Base-by-base conservation (phyloP, 1,139 yeast genomes). In the Kurtzmaniella quercitrusa region DNA sequence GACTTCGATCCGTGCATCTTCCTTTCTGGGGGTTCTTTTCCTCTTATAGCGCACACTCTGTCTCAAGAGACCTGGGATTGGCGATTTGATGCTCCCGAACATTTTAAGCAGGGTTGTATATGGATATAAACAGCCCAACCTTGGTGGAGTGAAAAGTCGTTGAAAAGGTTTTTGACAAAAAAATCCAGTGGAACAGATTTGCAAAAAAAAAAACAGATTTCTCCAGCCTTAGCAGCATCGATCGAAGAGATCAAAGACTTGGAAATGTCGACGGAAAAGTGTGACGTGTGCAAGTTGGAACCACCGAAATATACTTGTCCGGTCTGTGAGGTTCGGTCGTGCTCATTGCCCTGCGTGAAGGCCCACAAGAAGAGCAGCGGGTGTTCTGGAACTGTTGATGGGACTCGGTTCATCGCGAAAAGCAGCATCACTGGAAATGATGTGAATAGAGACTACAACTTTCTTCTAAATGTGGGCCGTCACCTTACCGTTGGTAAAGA, bases 381-480 rank as follows among this genome's bases (percentile, higher is more conserved):
- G 27, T 91, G 98, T 58, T 63, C 80, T 7, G 98, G 98, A 0
- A 52, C 58, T 27, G 74, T 81, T 27, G 89, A 85, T 56, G 79
- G 77, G 25, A 70, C 89, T 1, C 67, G 68, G 44, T 89, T 81
- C 57, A 66, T 86, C 1, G 53, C 77, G 2, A 65, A 73, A 48
- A 68, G 70, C 34, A 70, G 72, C 6, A 51, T 79, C 4, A 49
- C 62, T 8, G 51, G 59, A 17, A 55, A 59, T 38, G 54, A 63
- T 21, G 78, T 90, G 10, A 89, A 90, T 56, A 65, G 97, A 47
- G 98, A 91, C 60, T 91, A 90, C 60, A 85, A 88, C 57, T 88
- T 87, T 56, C 64, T 91, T 34, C 70, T 79, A 47, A 69, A 69
- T 19, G 57, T 91, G 45, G 84, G 83, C 42, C 66, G 97, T 41